Conservation (phyloP, 106 monocot genomes). For the Phalaenopsis equestris region DNA sequence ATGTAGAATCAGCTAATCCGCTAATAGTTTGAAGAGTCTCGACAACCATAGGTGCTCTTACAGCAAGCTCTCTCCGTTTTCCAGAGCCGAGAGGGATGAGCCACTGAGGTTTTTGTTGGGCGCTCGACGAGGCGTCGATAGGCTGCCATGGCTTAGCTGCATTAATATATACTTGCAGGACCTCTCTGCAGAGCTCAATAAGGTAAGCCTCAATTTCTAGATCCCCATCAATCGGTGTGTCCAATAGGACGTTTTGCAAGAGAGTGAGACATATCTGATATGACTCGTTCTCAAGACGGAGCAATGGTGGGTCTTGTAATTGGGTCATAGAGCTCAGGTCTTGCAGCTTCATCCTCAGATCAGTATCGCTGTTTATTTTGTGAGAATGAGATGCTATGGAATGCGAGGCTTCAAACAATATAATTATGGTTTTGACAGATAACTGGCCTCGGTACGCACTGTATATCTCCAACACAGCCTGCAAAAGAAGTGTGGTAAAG, state of each 20-base stretch:
- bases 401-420: slow-evolving; percentile 75
- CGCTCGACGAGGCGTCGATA: not conserved
- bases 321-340: slow-evolving; percentile 76
- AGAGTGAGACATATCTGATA: slow-evolving; percentile 70
- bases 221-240: slow-evolving; percentile 22
- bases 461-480: slow-evolving; percentile 91
- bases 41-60: slow-evolving; percentile 69
- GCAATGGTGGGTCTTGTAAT: slow-evolving; percentile 85
- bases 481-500: slow-evolving; percentile 13
- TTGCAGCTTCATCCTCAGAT: slow-evolving; percentile 63
- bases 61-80: slow-evolving; percentile 75
- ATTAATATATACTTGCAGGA: slow-evolving; percentile 61
- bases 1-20: slow-evolving; percentile 36
- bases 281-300: slow-evolving; percentile 85
- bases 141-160: slow-evolving; percentile 38
- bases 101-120: slow-evolving; percentile 26
- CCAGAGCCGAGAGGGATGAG: slow-evolving; percentile 60
- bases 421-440: slow-evolving; percentile 39
- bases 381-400: slow-evolving; percentile 67
- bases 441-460: slow-evolving; percentile 53
- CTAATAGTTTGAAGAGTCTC: slow-evolving; percentile 71
- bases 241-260: slow-evolving; percentile 49
- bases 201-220: slow-evolving; percentile 36
- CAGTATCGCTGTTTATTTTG: slow-evolving; percentile 57
- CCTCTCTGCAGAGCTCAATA: slow-evolving; percentile 64